phyloP scores from a whole-genome alignment of 768 basidiomycete genomes.

The Suillus alpinus region DNA sequence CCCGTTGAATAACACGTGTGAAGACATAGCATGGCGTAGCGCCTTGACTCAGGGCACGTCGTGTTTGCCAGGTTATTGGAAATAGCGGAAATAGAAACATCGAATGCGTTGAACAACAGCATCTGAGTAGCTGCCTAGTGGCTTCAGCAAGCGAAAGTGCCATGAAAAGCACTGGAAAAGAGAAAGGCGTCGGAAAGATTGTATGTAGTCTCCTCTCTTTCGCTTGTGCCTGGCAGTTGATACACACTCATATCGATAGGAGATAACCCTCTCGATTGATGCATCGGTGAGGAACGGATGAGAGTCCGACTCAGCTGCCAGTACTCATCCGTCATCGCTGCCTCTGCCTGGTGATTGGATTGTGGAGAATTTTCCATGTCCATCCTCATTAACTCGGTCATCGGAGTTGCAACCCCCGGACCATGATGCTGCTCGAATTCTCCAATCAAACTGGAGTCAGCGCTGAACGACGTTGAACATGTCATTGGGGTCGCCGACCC shows the following conservation, averaged over 20 bases:
- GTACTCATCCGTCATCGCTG: neutral
- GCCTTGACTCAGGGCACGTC: neutral
- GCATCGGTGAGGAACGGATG: neutral
- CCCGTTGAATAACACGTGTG: neutral
- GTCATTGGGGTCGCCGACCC: neutral
- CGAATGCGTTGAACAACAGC: neutral
- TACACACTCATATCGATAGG: conserved; percentile 1
- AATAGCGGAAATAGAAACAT: neutral
- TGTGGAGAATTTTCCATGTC: neutral
- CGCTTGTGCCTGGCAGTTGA: neutral
- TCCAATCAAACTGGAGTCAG: neutral
- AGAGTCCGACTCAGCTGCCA: neutral
- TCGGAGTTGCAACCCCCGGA: neutral
- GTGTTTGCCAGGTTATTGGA: neutral
- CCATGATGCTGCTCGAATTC: neutral
- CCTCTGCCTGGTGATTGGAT: neutral
- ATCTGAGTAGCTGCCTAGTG: too few species aligned
- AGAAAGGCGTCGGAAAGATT: neutral
- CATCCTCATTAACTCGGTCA: neutral
- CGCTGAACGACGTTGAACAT: neutral
- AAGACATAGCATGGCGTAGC: neutral
- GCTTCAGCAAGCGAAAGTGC: neutral
- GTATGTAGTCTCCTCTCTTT: neutral
- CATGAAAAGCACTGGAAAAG: neutral
- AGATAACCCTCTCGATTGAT: neutral